A percentile compares a stretch with the other conserved stretches of the same genome.
These are phyloP conservation scores for Urtica urens DNA, from an alignment of 306 rosid species.

Conservation along the genomic window DNA sequence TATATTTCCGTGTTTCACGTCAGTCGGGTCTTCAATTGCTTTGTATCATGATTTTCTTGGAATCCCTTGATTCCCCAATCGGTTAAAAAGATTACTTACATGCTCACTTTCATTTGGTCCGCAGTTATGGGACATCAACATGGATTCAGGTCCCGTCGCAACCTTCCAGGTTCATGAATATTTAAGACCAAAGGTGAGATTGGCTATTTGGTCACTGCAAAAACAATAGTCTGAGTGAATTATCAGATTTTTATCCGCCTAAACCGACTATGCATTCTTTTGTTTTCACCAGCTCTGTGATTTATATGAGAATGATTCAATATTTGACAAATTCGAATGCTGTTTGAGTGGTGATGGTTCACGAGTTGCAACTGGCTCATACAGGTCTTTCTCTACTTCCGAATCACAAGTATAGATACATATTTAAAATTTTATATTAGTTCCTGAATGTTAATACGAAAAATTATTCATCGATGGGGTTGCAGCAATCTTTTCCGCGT, in stretches of 20 bases:
- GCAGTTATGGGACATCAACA: slow-evolving; percentile 99
- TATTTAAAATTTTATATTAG: slow-evolving; percentile 9
- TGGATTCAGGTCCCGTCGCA: slow-evolving; percentile 97
- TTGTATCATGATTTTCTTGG: too few relatives aligned
- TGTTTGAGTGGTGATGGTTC: slow-evolving; percentile 88
- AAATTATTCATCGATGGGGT: slow-evolving; percentile 21
- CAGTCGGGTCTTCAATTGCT: too few relatives aligned
- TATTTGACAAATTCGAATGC: slow-evolving; percentile 96
- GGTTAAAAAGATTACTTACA: too few relatives aligned
- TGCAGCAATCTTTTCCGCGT: slow-evolving; percentile 95
- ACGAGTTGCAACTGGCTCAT: slow-evolving; percentile 89
- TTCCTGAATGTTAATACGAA: slow-evolving; percentile 17
- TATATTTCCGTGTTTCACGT: too few relatives aligned
- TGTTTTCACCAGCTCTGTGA: slow-evolving; percentile 72
- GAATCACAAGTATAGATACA: neutral
- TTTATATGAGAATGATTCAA: slow-evolving; percentile 91
- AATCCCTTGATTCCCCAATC: too few relatives aligned
- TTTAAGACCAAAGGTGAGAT: slow-evolving; percentile 89
- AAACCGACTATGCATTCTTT: slow-evolving; percentile 10
- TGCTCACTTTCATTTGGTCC: slow-evolving; percentile 17
- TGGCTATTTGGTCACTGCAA: slow-evolving; percentile 7
- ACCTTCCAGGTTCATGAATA: slow-evolving; percentile 93
- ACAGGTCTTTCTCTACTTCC: slow-evolving; percentile 53
- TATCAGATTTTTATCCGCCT: slow-evolving; percentile 8
- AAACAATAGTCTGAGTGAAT: slow-evolving; percentile 8